phyloP scores from a whole-genome alignment of 768 basidiomycete species.

The Heimioporus sp. region DNA sequence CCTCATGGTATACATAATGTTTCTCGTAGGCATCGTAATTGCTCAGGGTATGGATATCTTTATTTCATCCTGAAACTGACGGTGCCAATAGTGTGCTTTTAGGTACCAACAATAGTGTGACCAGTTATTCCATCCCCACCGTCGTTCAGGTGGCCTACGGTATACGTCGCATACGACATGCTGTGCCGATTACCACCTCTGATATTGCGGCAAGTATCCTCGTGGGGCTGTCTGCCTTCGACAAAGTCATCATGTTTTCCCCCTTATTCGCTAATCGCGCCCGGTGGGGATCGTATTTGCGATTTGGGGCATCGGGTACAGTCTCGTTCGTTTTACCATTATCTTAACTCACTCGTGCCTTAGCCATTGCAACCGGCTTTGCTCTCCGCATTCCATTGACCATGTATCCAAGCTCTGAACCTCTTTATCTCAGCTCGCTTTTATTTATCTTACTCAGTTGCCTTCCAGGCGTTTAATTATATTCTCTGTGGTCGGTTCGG shows the following conservation, averaged over 20 bases:
- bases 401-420: constrained; percentile 18
- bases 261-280: constrained; percentile 20
- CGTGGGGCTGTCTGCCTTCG: constrained; percentile 18
- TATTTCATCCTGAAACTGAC: neutral
- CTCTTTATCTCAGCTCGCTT: constrained; percentile 15
- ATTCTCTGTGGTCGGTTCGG: constrained; percentile 31
- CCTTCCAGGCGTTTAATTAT: constrained; percentile 34
- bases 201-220: constrained; percentile 18
- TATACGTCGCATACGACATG: neutral
- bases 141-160: constrained; percentile 4
- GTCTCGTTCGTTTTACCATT: neutral
- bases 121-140: constrained; percentile 3
- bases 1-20: neutral
- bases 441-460: constrained; percentile 24
- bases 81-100: neutral
- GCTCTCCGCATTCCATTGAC: constrained; percentile 18
- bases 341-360: neutral
- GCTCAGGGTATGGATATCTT: constrained; percentile 6
- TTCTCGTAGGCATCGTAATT: neutral
- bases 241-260: constrained; percentile 9
- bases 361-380: constrained; percentile 23
- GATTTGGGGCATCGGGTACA: constrained; percentile 25
- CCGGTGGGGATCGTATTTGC: constrained; percentile 33
- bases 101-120: constrained; percentile 3
- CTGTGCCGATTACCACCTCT: neutral